These are phyloP conservation scores for Globisporangium yorkense DNA, from an alignment of 352 stramenopile species.

Conservation along the genomic window DNA sequence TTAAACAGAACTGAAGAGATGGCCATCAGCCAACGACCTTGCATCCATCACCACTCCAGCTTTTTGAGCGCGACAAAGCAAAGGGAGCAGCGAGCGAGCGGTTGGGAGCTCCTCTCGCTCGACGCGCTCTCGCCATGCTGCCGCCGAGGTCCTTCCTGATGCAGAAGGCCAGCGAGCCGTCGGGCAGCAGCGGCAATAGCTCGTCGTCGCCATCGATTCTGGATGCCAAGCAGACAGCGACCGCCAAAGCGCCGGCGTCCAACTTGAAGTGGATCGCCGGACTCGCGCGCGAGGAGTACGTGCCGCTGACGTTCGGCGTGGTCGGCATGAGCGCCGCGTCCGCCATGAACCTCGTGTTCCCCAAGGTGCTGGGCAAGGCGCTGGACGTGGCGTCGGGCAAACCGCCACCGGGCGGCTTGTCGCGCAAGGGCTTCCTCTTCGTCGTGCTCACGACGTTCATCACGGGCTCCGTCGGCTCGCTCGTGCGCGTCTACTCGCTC, in stretches of 20 bases:
- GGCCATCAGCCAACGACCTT: too few species aligned
- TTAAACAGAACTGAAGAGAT: too few species aligned
- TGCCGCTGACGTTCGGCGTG: conserved; percentile 59
- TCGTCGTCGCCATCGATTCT: conserved; percentile 1
- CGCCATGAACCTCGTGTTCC: conserved; percentile 86
- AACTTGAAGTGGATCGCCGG: conserved; percentile 63
- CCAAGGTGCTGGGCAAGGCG: conserved; percentile 85
- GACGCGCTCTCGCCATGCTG: conserved; percentile 26
- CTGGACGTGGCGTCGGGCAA: conserved; percentile 81
- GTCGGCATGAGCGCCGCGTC: conserved; percentile 81
- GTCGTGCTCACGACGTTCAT: conserved; percentile 83
- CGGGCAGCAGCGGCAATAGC: conserved; percentile 8
- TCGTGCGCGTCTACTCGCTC: conserved; percentile 85
- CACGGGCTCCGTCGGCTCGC: conserved; percentile 78
- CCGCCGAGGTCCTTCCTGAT: conserved; percentile 63
- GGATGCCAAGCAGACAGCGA: not conserved
- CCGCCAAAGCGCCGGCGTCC: conserved; percentile 16
- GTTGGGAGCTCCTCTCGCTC: not conserved
- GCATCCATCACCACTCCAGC: too few species aligned
- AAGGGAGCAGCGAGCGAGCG: too few species aligned
- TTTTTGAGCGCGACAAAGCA: too few species aligned
- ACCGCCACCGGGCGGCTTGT: conserved; percentile 58
- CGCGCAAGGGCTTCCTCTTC: conserved; percentile 81
- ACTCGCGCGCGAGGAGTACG: conserved; percentile 64
- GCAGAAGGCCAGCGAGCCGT: conserved; percentile 49